A percentile compares a stretch with the other conserved stretches of the same genome.
phyloP scores from a whole-genome alignment of 2,329 filamentous ascomycete species.

The Eutypa lata region DNA sequence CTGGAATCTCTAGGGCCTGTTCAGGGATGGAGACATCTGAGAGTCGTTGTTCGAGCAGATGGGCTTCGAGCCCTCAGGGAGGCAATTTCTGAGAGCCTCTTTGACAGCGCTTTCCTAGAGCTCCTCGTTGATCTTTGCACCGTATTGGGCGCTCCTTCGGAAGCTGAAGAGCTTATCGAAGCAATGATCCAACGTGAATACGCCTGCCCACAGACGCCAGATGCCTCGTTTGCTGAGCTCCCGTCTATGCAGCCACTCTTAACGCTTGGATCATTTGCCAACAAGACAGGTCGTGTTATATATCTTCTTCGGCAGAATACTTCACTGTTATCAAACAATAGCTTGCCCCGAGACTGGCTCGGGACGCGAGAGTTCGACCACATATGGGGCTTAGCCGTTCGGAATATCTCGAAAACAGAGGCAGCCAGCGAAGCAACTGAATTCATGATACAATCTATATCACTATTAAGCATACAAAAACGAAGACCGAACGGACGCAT shows the following conservation, averaged over 20 bases:
- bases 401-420: slow-evolving; percentile 29
- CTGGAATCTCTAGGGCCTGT: slow-evolving; percentile 42
- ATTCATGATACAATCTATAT: slow-evolving; percentile 34
- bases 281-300: slow-evolving; percentile 25
- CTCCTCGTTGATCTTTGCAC: slow-evolving; percentile 41
- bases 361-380: slow-evolving; percentile 37
- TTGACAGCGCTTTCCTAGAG: slow-evolving; percentile 37
- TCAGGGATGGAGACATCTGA: slow-evolving; percentile 44
- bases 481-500: slow-evolving; percentile 3
- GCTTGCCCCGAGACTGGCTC: slow-evolving; percentile 42
- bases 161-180: slow-evolving; percentile 40
- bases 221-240: slow-evolving; percentile 27
- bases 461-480: slow-evolving; percentile 26
- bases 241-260: slow-evolving; percentile 27
- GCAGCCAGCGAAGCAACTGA: slow-evolving; percentile 30
- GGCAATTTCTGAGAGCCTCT: slow-evolving; percentile 39
- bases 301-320: slow-evolving; percentile 37
- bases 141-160: slow-evolving; percentile 30
- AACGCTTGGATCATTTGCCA: slow-evolving; percentile 32
- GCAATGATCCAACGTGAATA: slow-evolving; percentile 33
- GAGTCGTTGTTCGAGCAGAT: slow-evolving; percentile 44
- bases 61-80: slow-evolving; percentile 40
- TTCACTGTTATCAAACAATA: slow-evolving; percentile 29
- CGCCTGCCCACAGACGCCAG: slow-evolving; percentile 30
- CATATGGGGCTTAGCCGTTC: slow-evolving; percentile 38